phyloP scores from a whole-genome alignment of 2,329 filamentous ascomycete genomes.

The Cadophora sp. region DNA sequence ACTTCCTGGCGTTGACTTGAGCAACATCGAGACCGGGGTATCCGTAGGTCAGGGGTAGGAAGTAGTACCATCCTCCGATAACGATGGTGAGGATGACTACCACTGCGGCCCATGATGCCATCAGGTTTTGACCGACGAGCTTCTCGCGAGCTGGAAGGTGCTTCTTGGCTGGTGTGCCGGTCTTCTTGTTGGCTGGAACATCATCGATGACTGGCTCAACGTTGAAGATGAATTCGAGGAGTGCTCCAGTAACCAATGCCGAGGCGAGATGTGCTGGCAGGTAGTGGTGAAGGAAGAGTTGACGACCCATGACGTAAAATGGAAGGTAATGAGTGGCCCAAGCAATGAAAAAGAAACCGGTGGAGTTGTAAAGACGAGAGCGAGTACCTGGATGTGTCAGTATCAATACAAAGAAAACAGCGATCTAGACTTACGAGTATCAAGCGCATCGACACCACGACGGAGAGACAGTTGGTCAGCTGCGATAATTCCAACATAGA shows the following conservation, averaged over 20 bases:
- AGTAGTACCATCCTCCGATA: constrained; percentile 87
- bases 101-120: constrained; percentile 80
- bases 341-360: constrained; percentile 97
- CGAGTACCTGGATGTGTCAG: constrained; percentile 71
- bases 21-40: constrained; percentile 85
- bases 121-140: constrained; percentile 78
- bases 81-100: constrained; percentile 71
- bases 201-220: constrained; percentile 74
- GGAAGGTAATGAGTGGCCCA: constrained; percentile 98
- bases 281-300: constrained; percentile 98
- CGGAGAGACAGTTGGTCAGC: constrained; percentile 94
- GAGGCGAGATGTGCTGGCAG: constrained; percentile 93
- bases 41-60: constrained; percentile 93
- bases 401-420: constrained; percentile 34
- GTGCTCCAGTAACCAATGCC: constrained; percentile 84
- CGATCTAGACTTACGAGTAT: constrained; percentile 75
- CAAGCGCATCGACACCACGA: constrained; percentile 90
- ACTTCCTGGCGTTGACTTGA: constrained; percentile 84
- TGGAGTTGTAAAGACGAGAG: constrained; percentile 95
- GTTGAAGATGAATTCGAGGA: constrained; percentile 96
- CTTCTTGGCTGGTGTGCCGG: constrained; percentile 53
- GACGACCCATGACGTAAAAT: constrained; percentile 97
- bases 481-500: constrained; percentile 89
- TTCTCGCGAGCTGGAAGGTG: constrained; percentile 83
- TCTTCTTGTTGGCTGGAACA: constrained; percentile 55